phyloP scores from a whole-genome alignment of 441 rosid genomes.

The Corymbia citriodora region DNA sequence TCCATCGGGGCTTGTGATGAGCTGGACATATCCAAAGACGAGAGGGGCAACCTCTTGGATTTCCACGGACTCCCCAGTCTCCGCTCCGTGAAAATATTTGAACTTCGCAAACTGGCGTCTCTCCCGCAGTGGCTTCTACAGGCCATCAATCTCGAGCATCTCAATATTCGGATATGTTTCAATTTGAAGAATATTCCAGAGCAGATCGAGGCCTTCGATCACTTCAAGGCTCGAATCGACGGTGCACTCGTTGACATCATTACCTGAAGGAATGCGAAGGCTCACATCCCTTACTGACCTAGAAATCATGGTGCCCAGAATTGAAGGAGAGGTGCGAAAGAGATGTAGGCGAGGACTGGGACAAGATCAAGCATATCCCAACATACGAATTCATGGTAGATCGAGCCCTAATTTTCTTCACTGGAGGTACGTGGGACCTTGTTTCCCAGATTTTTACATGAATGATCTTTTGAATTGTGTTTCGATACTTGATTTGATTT shows the following conservation, averaged over 20 bases:
- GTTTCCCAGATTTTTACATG: neutral
- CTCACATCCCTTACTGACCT: neutral
- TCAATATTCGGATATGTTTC: fast-evolving
- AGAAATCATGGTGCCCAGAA: fast-evolving
- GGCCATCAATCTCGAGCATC: fast-evolving
- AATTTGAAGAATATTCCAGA: too few species aligned
- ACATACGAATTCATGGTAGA: too few species aligned
- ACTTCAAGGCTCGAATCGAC: fast-evolving
- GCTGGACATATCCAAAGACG: neutral
- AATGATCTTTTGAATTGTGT: neutral
- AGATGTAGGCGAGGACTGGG: neutral
- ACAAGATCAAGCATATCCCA: neutral
- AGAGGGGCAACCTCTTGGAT: too few species aligned
- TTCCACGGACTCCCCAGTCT: too few species aligned
- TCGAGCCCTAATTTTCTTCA: too few species aligned
- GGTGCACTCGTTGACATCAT: neutral
- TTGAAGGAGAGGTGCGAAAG: neutral
- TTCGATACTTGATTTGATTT: neutral
- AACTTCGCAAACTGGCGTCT: neutral
- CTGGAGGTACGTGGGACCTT: too few species aligned
- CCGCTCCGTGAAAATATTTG: fast-evolving
- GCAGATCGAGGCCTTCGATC: neutral
- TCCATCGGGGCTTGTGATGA: fast-evolving
- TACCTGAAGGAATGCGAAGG: neutral
- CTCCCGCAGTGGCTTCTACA: neutral